Evolutionary conservation across 1,284 basidiomycete species (phyloP), one percentile per base, ranked within the genome.

Genomic region (Microbotryomycetes sp.): DNA sequence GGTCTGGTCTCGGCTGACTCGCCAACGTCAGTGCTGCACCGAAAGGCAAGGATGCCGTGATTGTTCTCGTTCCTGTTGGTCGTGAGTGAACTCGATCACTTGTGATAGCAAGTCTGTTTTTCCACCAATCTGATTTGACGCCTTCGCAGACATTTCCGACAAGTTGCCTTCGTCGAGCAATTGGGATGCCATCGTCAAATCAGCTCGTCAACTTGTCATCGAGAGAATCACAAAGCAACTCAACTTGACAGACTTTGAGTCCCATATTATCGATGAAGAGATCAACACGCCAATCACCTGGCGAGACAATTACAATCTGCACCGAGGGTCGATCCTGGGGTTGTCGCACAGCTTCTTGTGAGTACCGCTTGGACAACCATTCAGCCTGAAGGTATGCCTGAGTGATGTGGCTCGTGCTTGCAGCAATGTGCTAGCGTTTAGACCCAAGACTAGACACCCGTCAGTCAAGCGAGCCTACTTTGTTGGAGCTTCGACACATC

Each of bases 51-150:
- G 77, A 78, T 42, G 71, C 76, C 9, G 65, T 78, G 12, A 75
- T 78, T 22, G 70, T 78, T 23, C 71, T 77, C 14, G 76, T 78
- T 0, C 77, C 77, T 1, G 75, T 76, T 49, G 76, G 77, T 2
- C 76, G 36, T 42, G 36, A 42, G 36, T 19, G n/a, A n/a, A n/a
- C n/a, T n/a, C n/a, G n/a, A n/a, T n/a, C n/a, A n/a, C n/a, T n/a
- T n/a, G n/a, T n/a, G n/a, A n/a, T n/a, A n/a, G n/a, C n/a, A n/a
- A n/a, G n/a, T n/a, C n/a, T n/a, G n/a, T n/a, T n/a, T n/a, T n/a
- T n/a, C n/a, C n/a, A n/a, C n/a, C n/a, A n/a, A n/a, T n/a, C n/a
- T n/a, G n/a, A n/a, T n/a, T n/a, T n/a, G n/a, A n/a, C n/a, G n/a
- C n/a, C n/a, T n/a, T n/a, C 36, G 9, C 36, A 42, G 36, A 76